Conservation (phyloP, 2,329 filamentous ascomycete genomes). For the Alternaria panax region DNA sequence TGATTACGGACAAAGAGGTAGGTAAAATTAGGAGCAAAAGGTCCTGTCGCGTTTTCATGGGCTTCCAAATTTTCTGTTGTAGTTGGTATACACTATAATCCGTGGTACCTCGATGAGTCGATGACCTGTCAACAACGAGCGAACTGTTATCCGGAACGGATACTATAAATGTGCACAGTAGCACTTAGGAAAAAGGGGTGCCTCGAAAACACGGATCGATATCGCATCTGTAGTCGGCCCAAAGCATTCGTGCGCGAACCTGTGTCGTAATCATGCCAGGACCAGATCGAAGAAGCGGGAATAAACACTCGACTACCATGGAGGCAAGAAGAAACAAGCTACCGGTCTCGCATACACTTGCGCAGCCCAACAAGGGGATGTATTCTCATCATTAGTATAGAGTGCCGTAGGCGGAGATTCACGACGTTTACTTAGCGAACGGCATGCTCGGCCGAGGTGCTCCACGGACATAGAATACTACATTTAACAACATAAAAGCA, state of each 20-base stretch:
- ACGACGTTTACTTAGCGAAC: not conserved
- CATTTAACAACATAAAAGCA: not conserved
- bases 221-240: not conserved
- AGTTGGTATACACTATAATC: not conserved
- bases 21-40: too few species aligned
- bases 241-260: not conserved
- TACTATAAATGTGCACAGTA: not conserved
- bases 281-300: not conserved
- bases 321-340: not conserved
- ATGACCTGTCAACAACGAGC: not conserved
- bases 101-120: not conserved
- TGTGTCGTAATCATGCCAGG: not conserved
- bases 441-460: not conserved
- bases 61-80: too few species aligned
- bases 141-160: not conserved
- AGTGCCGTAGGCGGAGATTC: not conserved
- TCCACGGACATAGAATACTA: not conserved
- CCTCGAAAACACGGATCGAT: not conserved
- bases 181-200: rapidly evolving
- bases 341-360: not conserved
- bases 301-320: not conserved
- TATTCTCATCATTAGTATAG: not conserved
- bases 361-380: too few species aligned
- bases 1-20: too few species aligned
- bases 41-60: too few species aligned